Conservation (phyloP, 345 rosid species). For the Sisymbrium altissimum region DNA sequence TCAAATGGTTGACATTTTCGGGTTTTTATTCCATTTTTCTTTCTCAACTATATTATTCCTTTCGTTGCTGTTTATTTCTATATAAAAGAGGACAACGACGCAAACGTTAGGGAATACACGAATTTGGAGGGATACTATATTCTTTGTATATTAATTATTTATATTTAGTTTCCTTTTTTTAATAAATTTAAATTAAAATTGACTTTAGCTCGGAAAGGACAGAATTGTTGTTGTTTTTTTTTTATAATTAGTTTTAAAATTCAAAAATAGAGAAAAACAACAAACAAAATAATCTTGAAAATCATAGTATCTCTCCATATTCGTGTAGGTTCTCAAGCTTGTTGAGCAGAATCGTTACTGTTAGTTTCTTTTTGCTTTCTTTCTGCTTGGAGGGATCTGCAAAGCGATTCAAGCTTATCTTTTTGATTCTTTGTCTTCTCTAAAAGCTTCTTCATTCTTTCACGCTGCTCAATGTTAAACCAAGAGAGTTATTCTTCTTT, state of each 20-base stretch:
- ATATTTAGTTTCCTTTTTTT: neutral
- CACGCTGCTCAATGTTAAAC: slow-evolving; percentile 48
- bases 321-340: neutral
- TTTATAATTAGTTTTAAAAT: slow-evolving; percentile 1
- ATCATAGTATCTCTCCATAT: slow-evolving; percentile 3
- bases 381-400: slow-evolving; percentile 92
- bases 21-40: neutral
- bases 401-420: slow-evolving; percentile 81
- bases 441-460: slow-evolving; percentile 64
- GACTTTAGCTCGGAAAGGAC: too few species aligned
- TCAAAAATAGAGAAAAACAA: neutral
- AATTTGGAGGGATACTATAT: neutral
- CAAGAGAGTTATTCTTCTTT: neutral
- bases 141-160: neutral
- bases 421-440: slow-evolving; percentile 93
- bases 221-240: too few species aligned
- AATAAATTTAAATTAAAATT: too few species aligned
- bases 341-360: slow-evolving; percentile 8
- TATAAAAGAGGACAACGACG: neutral
- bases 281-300: neutral
- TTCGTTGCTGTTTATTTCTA: neutral
- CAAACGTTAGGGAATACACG: neutral
- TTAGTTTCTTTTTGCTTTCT: slow-evolving; percentile 53
- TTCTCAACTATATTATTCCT: slow-evolving; percentile 5
- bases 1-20: slow-evolving; percentile 26